Percentiles rank a stretch among this genome's conserved stretches.
Conservation (phyloP, 1,284 basidiomycete genomes). For the Trichosporon faecale region DNA sequence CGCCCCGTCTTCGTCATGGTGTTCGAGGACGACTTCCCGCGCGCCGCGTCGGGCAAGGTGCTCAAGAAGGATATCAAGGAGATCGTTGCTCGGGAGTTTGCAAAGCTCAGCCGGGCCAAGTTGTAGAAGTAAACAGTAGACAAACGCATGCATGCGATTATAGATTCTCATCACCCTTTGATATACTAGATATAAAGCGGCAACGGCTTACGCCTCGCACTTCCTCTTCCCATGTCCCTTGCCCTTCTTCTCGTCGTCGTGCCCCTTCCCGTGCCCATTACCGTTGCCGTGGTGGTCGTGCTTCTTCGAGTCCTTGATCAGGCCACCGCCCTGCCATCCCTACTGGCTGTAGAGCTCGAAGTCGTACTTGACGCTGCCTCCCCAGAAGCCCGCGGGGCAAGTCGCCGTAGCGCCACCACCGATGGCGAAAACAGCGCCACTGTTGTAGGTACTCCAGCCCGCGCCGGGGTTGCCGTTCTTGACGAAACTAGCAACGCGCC, state of each 20-base stretch:
- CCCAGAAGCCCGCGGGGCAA: slow-evolving; percentile 40
- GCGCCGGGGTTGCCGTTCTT: slow-evolving; percentile 29
- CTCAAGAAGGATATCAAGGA: slow-evolving; percentile 19
- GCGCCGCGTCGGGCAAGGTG: slow-evolving; percentile 20
- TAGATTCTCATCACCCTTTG: neutral
- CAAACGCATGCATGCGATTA: slow-evolving; percentile 6
- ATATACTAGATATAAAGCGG: neutral
- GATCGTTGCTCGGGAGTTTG: slow-evolving; percentile 19
- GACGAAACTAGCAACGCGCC: slow-evolving; percentile 38
- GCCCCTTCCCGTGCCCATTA: neutral
- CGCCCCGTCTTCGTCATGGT: slow-evolving; percentile 15
- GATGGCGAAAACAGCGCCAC: slow-evolving; percentile 20
- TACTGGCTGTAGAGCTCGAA: slow-evolving; percentile 35
- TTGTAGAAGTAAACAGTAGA: neutral
- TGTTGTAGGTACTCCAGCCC: neutral
- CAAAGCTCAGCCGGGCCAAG: slow-evolving; percentile 10
- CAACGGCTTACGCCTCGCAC: too few species aligned
- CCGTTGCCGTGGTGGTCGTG: neutral
- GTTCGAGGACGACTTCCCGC: slow-evolving; percentile 14
- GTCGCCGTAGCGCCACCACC: slow-evolving; percentile 24
- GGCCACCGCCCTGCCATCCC: neutral
- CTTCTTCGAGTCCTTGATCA: neutral
- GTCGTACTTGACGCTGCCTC: slow-evolving; percentile 30
- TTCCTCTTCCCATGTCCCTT: neutral
- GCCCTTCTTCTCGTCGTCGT: neutral